These are phyloP conservation scores for Brasilioporus rufonigricans DNA, from an alignment of 768 basidiomycete species.

Conservation along the genomic window DNA sequence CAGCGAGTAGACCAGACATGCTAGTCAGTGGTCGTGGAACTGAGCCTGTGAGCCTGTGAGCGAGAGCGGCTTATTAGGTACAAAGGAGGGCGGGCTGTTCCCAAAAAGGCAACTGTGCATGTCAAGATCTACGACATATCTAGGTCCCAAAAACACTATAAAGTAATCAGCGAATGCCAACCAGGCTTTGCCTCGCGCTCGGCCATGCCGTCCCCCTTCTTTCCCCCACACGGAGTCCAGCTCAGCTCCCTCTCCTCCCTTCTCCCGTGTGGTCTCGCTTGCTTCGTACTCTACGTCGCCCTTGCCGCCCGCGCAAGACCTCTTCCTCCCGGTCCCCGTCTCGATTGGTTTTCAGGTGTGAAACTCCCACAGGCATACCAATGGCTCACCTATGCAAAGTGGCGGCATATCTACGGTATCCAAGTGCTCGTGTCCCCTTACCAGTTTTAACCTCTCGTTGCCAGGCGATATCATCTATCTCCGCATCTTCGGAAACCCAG, in stretches of 20 bases:
- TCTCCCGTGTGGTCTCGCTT: constrained; percentile 7
- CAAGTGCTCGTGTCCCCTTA: neutral
- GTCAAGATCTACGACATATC: neutral
- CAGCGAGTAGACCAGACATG: constrained; percentile 50
- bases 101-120: neutral
- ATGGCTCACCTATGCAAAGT: constrained; percentile 46
- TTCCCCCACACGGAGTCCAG: neutral
- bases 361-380: constrained; percentile 37
- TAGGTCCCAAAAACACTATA: neutral
- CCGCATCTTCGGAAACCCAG: constrained; percentile 42
- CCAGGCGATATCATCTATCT: constrained; percentile 49
- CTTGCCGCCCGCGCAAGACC: constrained; percentile 3
- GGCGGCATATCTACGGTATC: constrained; percentile 44
- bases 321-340: constrained; percentile 43
- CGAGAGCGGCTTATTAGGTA: neutral
- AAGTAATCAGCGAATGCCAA: too few species aligned
- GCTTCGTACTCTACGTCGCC: constrained; percentile 11
- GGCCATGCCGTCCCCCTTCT: neutral
- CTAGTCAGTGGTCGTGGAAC: neutral
- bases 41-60: neutral
- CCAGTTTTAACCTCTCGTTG: neutral
- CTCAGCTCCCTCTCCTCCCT: neutral
- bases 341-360: constrained; percentile 35
- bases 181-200: too few species aligned
- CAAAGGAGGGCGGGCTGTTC: neutral